These are phyloP conservation scores for Colletotrichum magnum DNA, from an alignment of 2,329 filamentous ascomycete species.

Conservation along the genomic window DNA sequence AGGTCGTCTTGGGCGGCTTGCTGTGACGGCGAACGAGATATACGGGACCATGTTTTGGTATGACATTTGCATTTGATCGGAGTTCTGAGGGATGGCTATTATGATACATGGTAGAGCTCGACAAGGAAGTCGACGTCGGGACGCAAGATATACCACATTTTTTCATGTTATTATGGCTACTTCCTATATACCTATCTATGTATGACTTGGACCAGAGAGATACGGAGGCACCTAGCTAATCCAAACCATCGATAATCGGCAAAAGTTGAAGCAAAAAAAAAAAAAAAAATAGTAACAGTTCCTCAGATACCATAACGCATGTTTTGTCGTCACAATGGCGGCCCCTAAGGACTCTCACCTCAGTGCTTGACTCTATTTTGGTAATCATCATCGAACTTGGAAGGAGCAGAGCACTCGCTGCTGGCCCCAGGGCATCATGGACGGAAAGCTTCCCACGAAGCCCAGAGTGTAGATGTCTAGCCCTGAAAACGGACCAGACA, in stretches of 20 bases:
- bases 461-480: slow-evolving; percentile 51
- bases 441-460: slow-evolving; percentile 59
- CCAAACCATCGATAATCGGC: neutral
- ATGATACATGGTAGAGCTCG: slow-evolving; percentile 14
- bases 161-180: slow-evolving; percentile 6
- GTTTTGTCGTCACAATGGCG: slow-evolving; percentile 45
- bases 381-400: slow-evolving; percentile 81
- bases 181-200: slow-evolving; percentile 9
- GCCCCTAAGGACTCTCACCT: slow-evolving; percentile 60
- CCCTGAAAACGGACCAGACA: slow-evolving; percentile 13
- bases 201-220: slow-evolving; percentile 17
- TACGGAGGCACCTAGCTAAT: slow-evolving; percentile 13
- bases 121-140: slow-evolving; percentile 9
- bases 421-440: slow-evolving; percentile 42
- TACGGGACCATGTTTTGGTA: slow-evolving; percentile 23
- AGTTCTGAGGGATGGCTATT: slow-evolving; percentile 12
- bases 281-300: slow-evolving; percentile 44
- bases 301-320: slow-evolving; percentile 67
- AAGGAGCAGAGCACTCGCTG: slow-evolving; percentile 37
- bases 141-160: slow-evolving; percentile 35
- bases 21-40: slow-evolving; percentile 63
- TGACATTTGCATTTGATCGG: slow-evolving; percentile 40
- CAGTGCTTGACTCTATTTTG: slow-evolving; percentile 99
- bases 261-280: slow-evolving; percentile 9
- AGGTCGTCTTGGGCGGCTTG: slow-evolving; percentile 89